A percentile compares a stretch with the other conserved stretches of the same genome.
Conservation (phyloP, 176 grass and related monocot species). For the Puya raimondii region DNA sequence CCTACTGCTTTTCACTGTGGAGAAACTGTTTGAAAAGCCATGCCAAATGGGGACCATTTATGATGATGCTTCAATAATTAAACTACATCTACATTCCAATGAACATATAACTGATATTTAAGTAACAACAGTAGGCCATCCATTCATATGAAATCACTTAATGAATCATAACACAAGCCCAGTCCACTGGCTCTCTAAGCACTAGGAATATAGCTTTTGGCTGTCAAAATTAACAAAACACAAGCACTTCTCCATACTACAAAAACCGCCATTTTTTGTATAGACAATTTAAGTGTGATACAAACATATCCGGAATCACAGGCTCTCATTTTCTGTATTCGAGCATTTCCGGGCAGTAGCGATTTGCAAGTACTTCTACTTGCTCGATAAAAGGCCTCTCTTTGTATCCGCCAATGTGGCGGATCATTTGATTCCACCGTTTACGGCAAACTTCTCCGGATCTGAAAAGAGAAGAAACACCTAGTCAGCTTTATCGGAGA, state of each 20-base stretch:
- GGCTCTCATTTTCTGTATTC: slow-evolving; percentile 37
- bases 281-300: not conserved
- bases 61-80: too few species aligned
- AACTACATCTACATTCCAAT: too few species aligned
- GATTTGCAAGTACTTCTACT: slow-evolving; percentile 44
- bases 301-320: not conserved
- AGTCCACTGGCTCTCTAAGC: slow-evolving; percentile 32
- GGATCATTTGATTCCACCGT: slow-evolving; percentile 71
- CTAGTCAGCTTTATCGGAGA: not conserved
- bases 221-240: slow-evolving; percentile 2
- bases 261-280: not conserved
- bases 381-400: slow-evolving; percentile 70
- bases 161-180: slow-evolving; percentile 9
- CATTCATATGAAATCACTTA: not conserved
- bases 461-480: slow-evolving; percentile 17
- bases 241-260: not conserved
- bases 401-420: slow-evolving; percentile 35
- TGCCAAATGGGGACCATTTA: too few species aligned
- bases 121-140: too few species aligned
- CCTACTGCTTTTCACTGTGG: too few species aligned
- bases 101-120: too few species aligned
- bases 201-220: not conserved
- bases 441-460: slow-evolving; percentile 50
- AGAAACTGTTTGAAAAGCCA: too few species aligned
- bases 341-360: slow-evolving; percentile 60